phyloP scores from a whole-genome alignment of 805 yeast genomes.

The Saccharomycopsis sp. region DNA sequence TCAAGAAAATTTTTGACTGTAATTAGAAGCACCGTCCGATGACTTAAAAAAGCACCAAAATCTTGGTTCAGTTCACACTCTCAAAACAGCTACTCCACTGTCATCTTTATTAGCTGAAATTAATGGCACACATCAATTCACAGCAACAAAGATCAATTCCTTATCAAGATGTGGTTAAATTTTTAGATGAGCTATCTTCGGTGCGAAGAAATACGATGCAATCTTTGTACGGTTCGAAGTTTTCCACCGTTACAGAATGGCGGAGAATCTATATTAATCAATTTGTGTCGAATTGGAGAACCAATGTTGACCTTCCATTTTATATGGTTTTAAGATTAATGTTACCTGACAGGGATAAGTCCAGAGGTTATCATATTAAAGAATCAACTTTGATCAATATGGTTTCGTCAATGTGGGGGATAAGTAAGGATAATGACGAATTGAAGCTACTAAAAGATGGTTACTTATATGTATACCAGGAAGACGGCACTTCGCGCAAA shows the following conservation, averaged over 20 bases:
- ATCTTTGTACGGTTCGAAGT: not conserved
- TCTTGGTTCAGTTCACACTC: too few species aligned
- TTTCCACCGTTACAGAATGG: conserved; percentile 1
- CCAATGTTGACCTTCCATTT: conserved; percentile 25
- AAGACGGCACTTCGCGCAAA: too few species aligned
- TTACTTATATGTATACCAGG: conserved; percentile 29
- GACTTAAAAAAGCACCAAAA: too few species aligned
- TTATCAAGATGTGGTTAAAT: not conserved
- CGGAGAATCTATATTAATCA: conserved; percentile 11
- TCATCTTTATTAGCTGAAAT: too few species aligned
- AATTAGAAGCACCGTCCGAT: too few species aligned
- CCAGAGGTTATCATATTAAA: conserved; percentile 52
- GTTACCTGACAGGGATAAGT: conserved; percentile 56
- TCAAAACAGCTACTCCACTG: too few species aligned
- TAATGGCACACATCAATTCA: too few species aligned
- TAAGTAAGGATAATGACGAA: conserved; percentile 57
- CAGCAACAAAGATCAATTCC: too few species aligned
- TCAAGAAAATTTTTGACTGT: too few species aligned
- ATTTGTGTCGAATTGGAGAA: conserved; percentile 16
- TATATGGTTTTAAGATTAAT: conserved; percentile 59
- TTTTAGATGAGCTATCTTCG: not conserved
- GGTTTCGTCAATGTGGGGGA: conserved; percentile 44
- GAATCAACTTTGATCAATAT: conserved; percentile 53
- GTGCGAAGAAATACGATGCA: not conserved
- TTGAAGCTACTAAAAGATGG: conserved; percentile 35